A percentile compares a stretch with the other conserved stretches of the same genome.
These are phyloP conservation scores for Schwanniomyces vanrijiae DNA, from an alignment of 805 yeast species.

Conservation along the genomic window DNA sequence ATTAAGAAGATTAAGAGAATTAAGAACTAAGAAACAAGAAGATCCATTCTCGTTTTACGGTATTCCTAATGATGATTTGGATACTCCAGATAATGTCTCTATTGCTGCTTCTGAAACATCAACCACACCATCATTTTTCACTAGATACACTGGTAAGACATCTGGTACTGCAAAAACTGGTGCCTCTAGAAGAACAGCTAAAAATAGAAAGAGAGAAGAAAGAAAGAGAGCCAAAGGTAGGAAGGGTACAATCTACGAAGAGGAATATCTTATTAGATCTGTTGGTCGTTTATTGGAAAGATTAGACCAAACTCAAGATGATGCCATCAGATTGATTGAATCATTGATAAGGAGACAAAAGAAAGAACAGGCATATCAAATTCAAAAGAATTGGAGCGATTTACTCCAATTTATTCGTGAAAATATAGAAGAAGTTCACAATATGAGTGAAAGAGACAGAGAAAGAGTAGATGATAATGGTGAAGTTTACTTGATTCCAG, in stretches of 20 bases:
- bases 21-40: conserved; percentile 76
- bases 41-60: conserved; percentile 90
- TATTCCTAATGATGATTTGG: conserved; percentile 50
- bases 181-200: conserved; percentile 87
- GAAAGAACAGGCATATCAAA: conserved; percentile 78
- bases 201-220: conserved; percentile 92
- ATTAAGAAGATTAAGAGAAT: conserved; percentile 75
- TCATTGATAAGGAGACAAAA: conserved; percentile 70
- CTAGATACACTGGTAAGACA: conserved; percentile 95
- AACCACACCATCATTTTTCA: conserved; percentile 87
- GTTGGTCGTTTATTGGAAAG: conserved; percentile 87
- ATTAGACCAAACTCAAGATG: conserved; percentile 68
- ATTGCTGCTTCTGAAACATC: conserved; percentile 94
- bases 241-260: conserved; percentile 97
- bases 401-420: conserved; percentile 55
- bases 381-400: conserved; percentile 67
- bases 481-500: conserved; percentile 72
- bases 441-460: conserved; percentile 79
- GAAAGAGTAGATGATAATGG: conserved; percentile 91
- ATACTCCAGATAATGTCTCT: conserved; percentile 90
- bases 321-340: conserved; percentile 71
- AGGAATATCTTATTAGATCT: conserved; percentile 87
- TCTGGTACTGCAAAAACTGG: conserved; percentile 96
- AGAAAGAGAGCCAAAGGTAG: conserved; percentile 95
- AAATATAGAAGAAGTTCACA: conserved; percentile 74